Evolutionary conservation across 768 basidiomycete species (phyloP), one percentile per base, ranked within the genome.

Genomic region (Pisolithus microcarpus): DNA sequence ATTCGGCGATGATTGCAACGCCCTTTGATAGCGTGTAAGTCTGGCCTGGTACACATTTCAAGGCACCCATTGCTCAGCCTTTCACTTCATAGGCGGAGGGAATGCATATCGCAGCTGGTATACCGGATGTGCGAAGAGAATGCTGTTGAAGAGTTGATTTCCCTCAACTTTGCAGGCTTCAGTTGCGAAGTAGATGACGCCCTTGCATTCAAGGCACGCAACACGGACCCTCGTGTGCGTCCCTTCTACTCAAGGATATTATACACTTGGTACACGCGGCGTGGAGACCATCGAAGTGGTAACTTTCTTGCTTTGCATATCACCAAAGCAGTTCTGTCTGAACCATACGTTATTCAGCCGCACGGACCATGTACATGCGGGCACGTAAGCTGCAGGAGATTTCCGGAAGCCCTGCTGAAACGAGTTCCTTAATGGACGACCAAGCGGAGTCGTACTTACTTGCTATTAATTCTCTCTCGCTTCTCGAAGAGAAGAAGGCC

Each of bases 231-330:
- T 45, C 80, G 89, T 40, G 70, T 84, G 37, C 79, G 76, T 36
- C 94, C 94, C 0, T 84, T 82, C 62, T 98, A 95, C 72, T 84
- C 91, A 34, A 80, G 82, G 60, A 90, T 98, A 49, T 70, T 98
- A n/a, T 95, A 96, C 68, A 85, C 91, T 43, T 98, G 92, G 92
- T 86, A 92, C 65, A 79, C 86, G 58, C 76, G 79, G 50, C 76
- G 89, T 64, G 88, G 89, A 24, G 92, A 97, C 65, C 92, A 93
- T 70, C 81, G 91, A 47, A 91, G 81, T 65, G 96, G 95, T 94
- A 65, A 67, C 81, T 74, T 15, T 31, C 55, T 52, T 40, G 28
- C 38, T 31, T 38, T 48, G 48, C 23, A 52, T 50, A 36, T 50
- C 46, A 49, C 51, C 54, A 31, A 49, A 31, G 38, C 30, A 30